These are phyloP conservation scores for Rhododendron ferrugineum DNA, from an alignment of 148 eudicot species.

Conservation along the genomic window DNA sequence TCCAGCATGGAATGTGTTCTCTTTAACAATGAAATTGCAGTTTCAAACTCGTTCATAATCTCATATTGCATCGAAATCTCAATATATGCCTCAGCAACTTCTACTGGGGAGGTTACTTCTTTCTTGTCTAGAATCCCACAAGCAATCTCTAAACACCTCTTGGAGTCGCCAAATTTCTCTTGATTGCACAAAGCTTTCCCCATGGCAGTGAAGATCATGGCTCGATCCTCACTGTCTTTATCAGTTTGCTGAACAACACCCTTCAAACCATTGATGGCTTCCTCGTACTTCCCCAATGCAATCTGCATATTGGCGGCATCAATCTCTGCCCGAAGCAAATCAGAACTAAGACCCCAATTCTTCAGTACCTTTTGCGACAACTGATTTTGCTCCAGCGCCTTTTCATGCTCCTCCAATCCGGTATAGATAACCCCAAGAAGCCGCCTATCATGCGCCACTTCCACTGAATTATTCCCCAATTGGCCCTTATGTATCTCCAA, in stretches of 20 bases:
- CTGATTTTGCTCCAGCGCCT: constrained; percentile 75
- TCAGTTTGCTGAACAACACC: constrained; percentile 59
- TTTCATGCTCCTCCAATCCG: constrained; percentile 83
- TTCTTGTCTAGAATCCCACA: constrained; percentile 59
- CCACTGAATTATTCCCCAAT: constrained; percentile 77
- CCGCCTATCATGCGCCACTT: constrained; percentile 87
- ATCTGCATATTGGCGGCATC: constrained; percentile 91
- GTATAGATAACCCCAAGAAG: constrained; percentile 78
- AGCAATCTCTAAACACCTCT: constrained; percentile 73
- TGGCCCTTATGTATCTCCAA: constrained; percentile 53
- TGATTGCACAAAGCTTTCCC: constrained; percentile 74
- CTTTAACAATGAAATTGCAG: constrained; percentile 67
- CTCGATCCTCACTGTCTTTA: constrained; percentile 71
- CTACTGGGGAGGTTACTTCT: constrained; percentile 46
- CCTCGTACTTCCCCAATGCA: constrained; percentile 67
- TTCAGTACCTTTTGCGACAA: constrained; percentile 69
- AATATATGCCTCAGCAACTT: constrained; percentile 71
- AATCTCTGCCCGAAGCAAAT: constrained; percentile 75
- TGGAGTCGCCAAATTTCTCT: constrained; percentile 69
- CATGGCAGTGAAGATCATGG: constrained; percentile 67
- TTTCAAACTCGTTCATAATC: constrained; percentile 81
- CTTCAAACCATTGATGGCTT: constrained; percentile 59
- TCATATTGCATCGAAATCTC: constrained; percentile 90
- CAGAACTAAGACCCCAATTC: constrained; percentile 69
- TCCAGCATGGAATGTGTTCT: constrained; percentile 61